Percentiles rank a stretch among this genome's conserved stretches.
Evolutionary conservation across 192 early-diverging fungal genomes (phyloP).

Genomic region (Polychytrium aggregatum): DNA sequence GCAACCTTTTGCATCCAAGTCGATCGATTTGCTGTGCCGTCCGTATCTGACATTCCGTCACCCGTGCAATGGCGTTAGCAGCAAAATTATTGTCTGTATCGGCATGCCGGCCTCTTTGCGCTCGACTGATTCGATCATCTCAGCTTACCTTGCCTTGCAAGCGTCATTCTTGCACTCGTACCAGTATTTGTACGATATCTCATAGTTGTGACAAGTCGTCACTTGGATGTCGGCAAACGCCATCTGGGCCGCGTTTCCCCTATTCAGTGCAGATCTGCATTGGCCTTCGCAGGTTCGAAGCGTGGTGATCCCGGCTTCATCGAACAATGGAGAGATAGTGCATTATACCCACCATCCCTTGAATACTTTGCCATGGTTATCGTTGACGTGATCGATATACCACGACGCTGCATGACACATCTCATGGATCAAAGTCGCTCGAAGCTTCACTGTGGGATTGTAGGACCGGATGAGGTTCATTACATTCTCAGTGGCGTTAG

Average conservation of each 20-base stretch:
- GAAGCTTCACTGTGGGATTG: slow-evolving; percentile 13
- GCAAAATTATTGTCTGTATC: too few relatives aligned
- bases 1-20: slow-evolving; percentile 15
- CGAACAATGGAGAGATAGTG: too few relatives aligned
- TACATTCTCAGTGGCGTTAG: background rate
- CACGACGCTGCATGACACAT: slow-evolving; percentile 27
- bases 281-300: background rate
- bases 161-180: slow-evolving; percentile 12
- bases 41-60: slow-evolving; percentile 26
- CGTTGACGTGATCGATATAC: slow-evolving; percentile 13
- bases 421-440: slow-evolving; percentile 25
- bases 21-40: slow-evolving; percentile 26
- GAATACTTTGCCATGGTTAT: slow-evolving; percentile 22
- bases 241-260: slow-evolving; percentile 8
- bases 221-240: slow-evolving; percentile 16
- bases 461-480: background rate
- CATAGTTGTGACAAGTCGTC: slow-evolving; percentile 24
- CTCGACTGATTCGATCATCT: too few relatives aligned
- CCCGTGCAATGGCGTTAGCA: too few relatives aligned
- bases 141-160: slow-evolving; percentile 10
- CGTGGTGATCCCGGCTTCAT: too few relatives aligned
- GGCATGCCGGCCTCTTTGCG: too few relatives aligned
- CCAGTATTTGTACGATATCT: slow-evolving; percentile 21
- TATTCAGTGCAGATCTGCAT: background rate
- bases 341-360: slow-evolving; percentile 18